These are phyloP conservation scores for Pichia occidentalis DNA, from an alignment of 805 yeast genomes.

Conservation along the genomic window DNA sequence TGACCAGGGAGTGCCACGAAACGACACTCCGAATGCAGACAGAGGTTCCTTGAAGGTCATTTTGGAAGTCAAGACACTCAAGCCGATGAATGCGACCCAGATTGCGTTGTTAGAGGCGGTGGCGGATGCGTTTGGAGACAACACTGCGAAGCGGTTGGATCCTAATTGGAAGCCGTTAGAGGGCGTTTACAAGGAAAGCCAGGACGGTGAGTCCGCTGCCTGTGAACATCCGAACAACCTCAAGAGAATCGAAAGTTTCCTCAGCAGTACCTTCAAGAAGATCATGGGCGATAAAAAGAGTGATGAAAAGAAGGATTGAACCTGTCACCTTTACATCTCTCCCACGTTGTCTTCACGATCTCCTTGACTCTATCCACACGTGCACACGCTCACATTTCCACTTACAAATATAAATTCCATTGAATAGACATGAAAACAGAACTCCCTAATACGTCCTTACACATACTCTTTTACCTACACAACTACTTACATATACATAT, in stretches of 20 bases:
- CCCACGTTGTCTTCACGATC: no score
- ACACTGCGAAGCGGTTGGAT: constrained; percentile 65
- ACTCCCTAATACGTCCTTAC: no score
- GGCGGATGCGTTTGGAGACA: constrained; percentile 85
- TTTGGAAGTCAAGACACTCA: constrained; percentile 61
- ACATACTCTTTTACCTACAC: no score
- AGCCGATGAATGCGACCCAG: constrained; percentile 78
- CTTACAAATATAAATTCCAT: no score
- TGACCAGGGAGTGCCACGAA: constrained; percentile 78
- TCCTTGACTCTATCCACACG: no score
- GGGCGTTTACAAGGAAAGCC: constrained; percentile 13
- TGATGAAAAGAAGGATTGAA: constrained; percentile 16
- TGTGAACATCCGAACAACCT: constrained; percentile 42
- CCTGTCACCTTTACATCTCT: no score
- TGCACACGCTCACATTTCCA: no score
- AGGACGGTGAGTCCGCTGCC: constrained; percentile 9
- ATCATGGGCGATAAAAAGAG: constrained; percentile 24
- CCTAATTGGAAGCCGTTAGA: constrained; percentile 38
- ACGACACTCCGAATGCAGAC: constrained; percentile 22
- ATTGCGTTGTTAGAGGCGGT: constrained; percentile 86
- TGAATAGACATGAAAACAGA: no score
- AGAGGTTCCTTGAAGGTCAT: constrained; percentile 80
- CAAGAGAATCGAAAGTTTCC: constrained; percentile 51
- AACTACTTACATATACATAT: no score
- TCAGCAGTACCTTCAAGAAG: constrained; percentile 52